These are phyloP conservation scores for Lolium rigidum DNA, from an alignment of 176 grass and related monocot genomes.

Conservation along the genomic window DNA sequence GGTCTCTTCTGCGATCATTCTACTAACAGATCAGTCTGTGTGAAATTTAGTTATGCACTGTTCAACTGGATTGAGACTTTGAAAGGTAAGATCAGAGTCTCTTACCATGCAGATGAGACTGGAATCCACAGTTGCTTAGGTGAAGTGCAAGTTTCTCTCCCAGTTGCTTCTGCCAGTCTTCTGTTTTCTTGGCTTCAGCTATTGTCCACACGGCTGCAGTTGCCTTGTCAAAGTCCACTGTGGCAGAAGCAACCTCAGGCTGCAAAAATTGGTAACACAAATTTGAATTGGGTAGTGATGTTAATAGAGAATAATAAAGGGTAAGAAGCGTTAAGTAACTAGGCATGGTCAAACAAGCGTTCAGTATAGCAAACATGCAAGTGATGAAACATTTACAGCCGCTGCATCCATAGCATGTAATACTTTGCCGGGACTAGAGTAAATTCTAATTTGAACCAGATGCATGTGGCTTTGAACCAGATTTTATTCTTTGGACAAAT, in stretches of 20 bases:
- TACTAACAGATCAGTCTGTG: too few species aligned
- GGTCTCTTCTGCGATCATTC: too few species aligned
- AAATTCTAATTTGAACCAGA: background rate
- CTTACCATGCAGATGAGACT: constrained; percentile 62
- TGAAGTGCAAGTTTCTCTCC: constrained; percentile 72
- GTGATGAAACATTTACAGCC: background rate
- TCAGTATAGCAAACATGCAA: background rate
- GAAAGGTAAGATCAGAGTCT: background rate
- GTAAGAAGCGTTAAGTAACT: background rate
- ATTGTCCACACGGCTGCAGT: constrained; percentile 58
- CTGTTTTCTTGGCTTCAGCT: constrained; percentile 50
- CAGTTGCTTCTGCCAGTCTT: constrained; percentile 74
- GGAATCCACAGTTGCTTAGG: constrained; percentile 79
- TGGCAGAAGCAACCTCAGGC: constrained; percentile 68
- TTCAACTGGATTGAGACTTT: background rate
- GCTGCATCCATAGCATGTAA: background rate
- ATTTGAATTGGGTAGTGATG: background rate
- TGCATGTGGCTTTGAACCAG: background rate
- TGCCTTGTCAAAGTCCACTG: constrained; percentile 62
- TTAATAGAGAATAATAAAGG: background rate
- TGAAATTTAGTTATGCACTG: background rate
- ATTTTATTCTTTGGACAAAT: background rate
- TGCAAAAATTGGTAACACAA: constrained; percentile 34
- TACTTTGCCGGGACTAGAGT: background rate
- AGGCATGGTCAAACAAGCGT: background rate